These are phyloP conservation scores for Solanum medicagineum DNA, from an alignment of 257 asterid genomes.

Conservation along the genomic window DNA sequence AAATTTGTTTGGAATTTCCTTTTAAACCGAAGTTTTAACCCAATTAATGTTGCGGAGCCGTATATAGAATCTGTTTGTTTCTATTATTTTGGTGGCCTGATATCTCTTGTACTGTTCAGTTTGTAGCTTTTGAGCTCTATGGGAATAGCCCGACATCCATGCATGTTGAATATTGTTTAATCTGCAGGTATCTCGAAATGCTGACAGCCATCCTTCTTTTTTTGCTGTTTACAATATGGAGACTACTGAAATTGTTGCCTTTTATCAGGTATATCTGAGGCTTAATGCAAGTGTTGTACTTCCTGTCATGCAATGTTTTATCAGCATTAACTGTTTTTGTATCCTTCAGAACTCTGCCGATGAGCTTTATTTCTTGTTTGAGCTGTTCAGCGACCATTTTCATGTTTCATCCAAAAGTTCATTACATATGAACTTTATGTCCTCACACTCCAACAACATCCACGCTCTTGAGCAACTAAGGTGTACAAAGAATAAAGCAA, in stretches of 20 bases:
- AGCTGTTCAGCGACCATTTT: conserved; percentile 74
- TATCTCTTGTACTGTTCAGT: background rate
- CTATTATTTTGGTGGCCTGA: background rate
- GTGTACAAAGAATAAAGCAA: conserved; percentile 57
- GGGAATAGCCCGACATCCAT: background rate
- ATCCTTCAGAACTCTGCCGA: conserved; percentile 77
- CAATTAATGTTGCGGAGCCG: background rate
- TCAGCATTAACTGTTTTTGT: background rate
- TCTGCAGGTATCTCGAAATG: conserved; percentile 62
- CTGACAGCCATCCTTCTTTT: conserved; percentile 86
- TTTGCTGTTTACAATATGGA: conserved; percentile 98
- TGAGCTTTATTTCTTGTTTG: conserved; percentile 76
- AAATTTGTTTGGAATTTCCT: background rate
- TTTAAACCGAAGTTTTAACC: background rate
- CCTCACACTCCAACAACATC: conserved; percentile 79
- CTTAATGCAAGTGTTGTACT: background rate
- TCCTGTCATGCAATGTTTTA: background rate
- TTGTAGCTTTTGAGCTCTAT: background rate
- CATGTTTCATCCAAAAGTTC: conserved; percentile 67
- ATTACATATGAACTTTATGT: conserved; percentile 56
- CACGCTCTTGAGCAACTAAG: conserved; percentile 73
- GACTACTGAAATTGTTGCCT: conserved; percentile 79
- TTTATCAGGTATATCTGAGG: conserved; percentile 59
- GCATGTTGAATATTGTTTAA: conserved; percentile 13
- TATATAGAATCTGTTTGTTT: background rate